Conservation (phyloP, 176 grass and related monocot genomes). For the Chrysopogon serrulatus region DNA sequence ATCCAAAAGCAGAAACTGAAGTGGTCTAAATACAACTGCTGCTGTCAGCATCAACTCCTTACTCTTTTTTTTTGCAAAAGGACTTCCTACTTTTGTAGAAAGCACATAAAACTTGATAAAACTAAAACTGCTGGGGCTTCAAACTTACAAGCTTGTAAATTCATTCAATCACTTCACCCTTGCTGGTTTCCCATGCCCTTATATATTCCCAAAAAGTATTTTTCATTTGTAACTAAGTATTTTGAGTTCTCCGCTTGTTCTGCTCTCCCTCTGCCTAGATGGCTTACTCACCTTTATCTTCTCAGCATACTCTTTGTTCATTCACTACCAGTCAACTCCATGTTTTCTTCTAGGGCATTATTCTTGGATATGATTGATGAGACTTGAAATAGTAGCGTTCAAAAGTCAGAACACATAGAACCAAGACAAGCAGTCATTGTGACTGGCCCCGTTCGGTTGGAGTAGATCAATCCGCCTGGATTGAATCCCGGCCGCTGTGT, state of each 20-base stretch:
- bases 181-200: background rate
- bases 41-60: background rate
- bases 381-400: background rate
- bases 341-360: background rate
- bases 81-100: too few relatives aligned
- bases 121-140: background rate
- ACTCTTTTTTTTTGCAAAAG: background rate
- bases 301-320: background rate
- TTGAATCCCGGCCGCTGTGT: too few relatives aligned
- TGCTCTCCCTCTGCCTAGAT: background rate
- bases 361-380: background rate
- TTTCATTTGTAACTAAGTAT: background rate
- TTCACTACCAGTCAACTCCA: background rate
- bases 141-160: background rate
- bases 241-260: background rate
- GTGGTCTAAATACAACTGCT: background rate
- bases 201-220: background rate
- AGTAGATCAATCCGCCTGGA: too few relatives aligned
- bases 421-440: background rate
- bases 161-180: background rate
- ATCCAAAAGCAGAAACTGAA: background rate
- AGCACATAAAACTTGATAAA: background rate
- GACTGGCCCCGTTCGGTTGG: too few relatives aligned
- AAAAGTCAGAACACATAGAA: background rate
- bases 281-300: background rate